Evolutionary conservation across 257 asterid genomes (phyloP).

Genomic region (Handroanthus guayacan): DNA sequence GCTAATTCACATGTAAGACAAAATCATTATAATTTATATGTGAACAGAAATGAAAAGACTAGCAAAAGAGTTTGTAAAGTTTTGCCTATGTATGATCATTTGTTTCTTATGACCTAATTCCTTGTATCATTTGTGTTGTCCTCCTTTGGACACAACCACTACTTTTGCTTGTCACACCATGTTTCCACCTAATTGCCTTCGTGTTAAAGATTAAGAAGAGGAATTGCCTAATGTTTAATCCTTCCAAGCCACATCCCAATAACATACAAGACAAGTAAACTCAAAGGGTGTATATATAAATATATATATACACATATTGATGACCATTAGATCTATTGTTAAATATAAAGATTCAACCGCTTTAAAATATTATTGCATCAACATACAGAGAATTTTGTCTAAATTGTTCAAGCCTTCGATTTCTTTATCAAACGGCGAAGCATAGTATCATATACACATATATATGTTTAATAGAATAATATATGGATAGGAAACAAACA

Average conservation of each 20-base stretch:
- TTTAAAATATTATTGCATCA: no score
- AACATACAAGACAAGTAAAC: constrained; percentile 35
- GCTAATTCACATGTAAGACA: constrained; percentile 10
- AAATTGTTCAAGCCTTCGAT: no score
- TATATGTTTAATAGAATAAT: neutral
- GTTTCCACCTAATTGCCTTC: constrained; percentile 35
- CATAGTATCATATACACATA: no score
- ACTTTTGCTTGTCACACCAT: neutral
- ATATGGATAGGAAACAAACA: neutral
- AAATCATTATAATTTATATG: constrained; percentile 17
- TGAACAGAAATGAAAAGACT: neutral
- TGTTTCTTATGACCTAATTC: constrained; percentile 38
- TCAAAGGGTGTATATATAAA: no score
- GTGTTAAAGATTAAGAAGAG: constrained; percentile 30
- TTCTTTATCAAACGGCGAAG: no score
- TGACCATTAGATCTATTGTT: no score
- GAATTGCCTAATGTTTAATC: constrained; percentile 29
- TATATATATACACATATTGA: no score
- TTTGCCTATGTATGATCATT: constrained; percentile 26
- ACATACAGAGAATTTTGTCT: no score
- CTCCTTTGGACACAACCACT: constrained; percentile 11
- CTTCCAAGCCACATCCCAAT: constrained; percentile 38
- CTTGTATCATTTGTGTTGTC: constrained; percentile 28
- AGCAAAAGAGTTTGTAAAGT: constrained; percentile 14
- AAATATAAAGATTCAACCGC: no score